Percentiles rank a stretch among this genome's conserved stretches.
phyloP scores from a whole-genome alignment of 306 rosid genomes.

The Sicyos edulis region DNA sequence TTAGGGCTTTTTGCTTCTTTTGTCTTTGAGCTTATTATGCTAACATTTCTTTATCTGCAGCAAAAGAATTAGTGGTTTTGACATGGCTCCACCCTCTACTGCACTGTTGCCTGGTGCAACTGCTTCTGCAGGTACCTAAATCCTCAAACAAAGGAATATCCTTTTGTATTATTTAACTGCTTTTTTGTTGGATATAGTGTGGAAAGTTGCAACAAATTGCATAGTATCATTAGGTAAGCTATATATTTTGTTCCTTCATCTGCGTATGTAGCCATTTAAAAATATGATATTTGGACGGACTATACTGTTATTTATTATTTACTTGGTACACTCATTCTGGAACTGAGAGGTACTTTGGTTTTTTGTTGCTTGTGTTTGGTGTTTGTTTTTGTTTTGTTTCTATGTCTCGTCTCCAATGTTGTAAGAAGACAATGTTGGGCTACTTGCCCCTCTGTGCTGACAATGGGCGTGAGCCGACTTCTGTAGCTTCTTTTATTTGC shows the following conservation, averaged over 20 bases:
- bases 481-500: conserved; percentile 99
- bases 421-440: conserved; percentile 99
- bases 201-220: conserved; percentile 94
- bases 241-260: conserved; percentile 54
- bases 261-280: conserved; percentile 41
- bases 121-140: conserved; percentile 62
- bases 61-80: conserved; percentile 98
- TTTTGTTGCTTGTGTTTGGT: conserved; percentile 93
- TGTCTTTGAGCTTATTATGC: conserved; percentile 23
- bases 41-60: conserved; percentile 47
- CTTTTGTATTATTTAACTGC: conserved; percentile 53
- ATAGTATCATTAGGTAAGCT: conserved; percentile 91
- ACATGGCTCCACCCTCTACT: conserved; percentile 96
- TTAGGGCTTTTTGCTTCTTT: conserved; percentile 5
- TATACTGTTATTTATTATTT: conserved; percentile 42
- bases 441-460: conserved; percentile 99
- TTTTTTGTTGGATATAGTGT: conserved; percentile 69
- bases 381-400: conserved; percentile 94
- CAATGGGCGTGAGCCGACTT: conserved; percentile 99
- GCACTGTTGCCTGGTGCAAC: conserved; percentile 61
- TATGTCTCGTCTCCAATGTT: conserved; percentile 85
- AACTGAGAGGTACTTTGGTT: conserved; percentile 94
- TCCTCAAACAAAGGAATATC: conserved; percentile 25
- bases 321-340: conserved; percentile 73
- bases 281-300: conserved; percentile 48